phyloP scores from a whole-genome alignment of 2,329 filamentous ascomycete species.

The Colletotrichum sp. region DNA sequence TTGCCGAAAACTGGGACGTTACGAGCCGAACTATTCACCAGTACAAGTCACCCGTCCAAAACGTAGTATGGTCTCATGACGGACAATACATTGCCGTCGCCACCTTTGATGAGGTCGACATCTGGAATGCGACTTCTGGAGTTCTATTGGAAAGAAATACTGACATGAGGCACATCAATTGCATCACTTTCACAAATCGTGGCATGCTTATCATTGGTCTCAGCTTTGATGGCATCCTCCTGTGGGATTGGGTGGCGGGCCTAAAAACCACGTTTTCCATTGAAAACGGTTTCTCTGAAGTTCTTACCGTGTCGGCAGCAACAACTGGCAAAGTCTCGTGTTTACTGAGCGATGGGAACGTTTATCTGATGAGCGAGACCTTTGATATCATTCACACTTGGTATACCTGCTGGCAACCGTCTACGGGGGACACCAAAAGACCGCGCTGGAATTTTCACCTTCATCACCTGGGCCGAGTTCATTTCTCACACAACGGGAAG shows the following conservation, averaged over 20 bases:
- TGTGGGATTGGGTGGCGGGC: not conserved
- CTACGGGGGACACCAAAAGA: no score
- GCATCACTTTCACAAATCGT: not conserved
- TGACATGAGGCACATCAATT: not conserved
- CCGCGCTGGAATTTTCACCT: no score
- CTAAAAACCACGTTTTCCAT: not conserved
- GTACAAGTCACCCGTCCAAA: accelerated
- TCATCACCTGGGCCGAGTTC: no score
- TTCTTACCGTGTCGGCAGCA: not conserved
- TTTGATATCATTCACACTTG: not conserved
- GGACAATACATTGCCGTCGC: not conserved
- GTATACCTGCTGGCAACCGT: not conserved
- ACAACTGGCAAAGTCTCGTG: not conserved
- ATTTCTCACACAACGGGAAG: not conserved
- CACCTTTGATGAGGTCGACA: not conserved
- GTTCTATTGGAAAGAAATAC: not conserved
- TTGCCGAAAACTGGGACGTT: not conserved
- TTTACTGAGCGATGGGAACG: not conserved
- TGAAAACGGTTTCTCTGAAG: not conserved
- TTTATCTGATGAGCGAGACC: not conserved
- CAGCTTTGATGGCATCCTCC: accelerated
- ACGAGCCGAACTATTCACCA: not conserved
- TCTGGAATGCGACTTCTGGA: not conserved
- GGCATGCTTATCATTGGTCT: not conserved
- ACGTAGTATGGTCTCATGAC: not conserved